phyloP scores from a whole-genome alignment of 148 eudicot genomes.

The Camellia sinensis region DNA sequence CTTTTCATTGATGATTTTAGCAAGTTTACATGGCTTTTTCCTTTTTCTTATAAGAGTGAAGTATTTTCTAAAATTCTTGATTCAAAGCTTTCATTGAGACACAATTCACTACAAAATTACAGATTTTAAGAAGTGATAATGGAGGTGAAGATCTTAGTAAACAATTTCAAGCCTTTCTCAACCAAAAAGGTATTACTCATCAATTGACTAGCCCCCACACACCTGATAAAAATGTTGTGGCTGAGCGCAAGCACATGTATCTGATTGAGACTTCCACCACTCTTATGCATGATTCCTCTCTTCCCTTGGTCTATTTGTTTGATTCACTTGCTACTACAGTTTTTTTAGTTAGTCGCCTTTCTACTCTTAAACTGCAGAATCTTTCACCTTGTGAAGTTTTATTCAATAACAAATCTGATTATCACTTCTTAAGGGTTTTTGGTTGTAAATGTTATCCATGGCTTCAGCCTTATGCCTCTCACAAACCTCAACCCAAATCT shows the following conservation, averaged over 20 bases:
- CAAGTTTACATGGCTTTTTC: no score
- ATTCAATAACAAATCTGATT: background rate
- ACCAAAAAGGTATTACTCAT: background rate
- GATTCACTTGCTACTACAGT: background rate
- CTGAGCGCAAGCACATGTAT: background rate
- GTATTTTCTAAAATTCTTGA: no score
- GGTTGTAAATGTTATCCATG: background rate
- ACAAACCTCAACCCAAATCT: background rate
- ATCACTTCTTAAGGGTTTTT: background rate
- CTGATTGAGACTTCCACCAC: background rate
- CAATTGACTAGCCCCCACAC: background rate
- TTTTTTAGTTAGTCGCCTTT: background rate
- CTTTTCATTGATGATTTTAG: no score
- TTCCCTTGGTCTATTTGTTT: background rate
- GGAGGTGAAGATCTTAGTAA: background rate
- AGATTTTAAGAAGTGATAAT: background rate
- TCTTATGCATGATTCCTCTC: background rate
- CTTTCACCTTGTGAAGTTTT: background rate
- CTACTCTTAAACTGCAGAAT: background rate
- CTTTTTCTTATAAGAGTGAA: no score
- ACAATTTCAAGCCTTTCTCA: no score
- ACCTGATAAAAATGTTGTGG: background rate
- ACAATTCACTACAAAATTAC: background rate
- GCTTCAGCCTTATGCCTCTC: background rate
- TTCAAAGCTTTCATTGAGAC: no score